Evolutionary conservation across 768 basidiomycete genomes (phyloP).

Genomic region (Chiua virens): DNA sequence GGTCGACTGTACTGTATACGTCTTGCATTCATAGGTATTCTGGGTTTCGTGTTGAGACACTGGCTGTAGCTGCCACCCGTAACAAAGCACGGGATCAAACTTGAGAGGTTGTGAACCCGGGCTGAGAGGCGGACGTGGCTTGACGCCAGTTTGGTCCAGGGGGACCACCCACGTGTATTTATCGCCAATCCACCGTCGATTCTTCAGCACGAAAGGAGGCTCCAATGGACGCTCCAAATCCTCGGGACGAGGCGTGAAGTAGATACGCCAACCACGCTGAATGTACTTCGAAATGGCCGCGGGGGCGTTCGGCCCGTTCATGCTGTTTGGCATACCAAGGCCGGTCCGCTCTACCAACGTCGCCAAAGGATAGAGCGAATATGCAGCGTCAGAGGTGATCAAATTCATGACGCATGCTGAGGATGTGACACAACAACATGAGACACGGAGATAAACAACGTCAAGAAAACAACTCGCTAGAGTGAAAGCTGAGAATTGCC

Average conservation of each 20-base stretch:
- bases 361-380: slow-evolving; percentile 39
- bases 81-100: slow-evolving; percentile 16
- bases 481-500: slow-evolving; percentile 48
- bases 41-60: neutral
- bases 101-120: slow-evolving; percentile 8
- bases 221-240: neutral
- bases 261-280: slow-evolving; percentile 37
- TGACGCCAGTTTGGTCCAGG: slow-evolving; percentile 21
- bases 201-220: slow-evolving; percentile 17
- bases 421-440: neutral
- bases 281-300: slow-evolving; percentile 33
- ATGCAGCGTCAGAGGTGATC: slow-evolving; percentile 40
- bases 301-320: slow-evolving; percentile 6
- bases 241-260: slow-evolving; percentile 1
- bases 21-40: neutral
- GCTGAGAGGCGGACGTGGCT: slow-evolving; percentile 11
- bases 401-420: slow-evolving; percentile 35
- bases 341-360: slow-evolving; percentile 37
- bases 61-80: slow-evolving; percentile 12
- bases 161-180: slow-evolving; percentile 31
- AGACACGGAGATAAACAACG: neutral
- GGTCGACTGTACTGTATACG: slow-evolving; percentile 12
- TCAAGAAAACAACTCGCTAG: slow-evolving; percentile 34
- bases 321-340: slow-evolving; percentile 19
- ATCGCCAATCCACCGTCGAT: slow-evolving; percentile 34